Base-by-base conservation (phyloP, 2,329 filamentous ascomycete species). In the Phialophora tarda region DNA sequence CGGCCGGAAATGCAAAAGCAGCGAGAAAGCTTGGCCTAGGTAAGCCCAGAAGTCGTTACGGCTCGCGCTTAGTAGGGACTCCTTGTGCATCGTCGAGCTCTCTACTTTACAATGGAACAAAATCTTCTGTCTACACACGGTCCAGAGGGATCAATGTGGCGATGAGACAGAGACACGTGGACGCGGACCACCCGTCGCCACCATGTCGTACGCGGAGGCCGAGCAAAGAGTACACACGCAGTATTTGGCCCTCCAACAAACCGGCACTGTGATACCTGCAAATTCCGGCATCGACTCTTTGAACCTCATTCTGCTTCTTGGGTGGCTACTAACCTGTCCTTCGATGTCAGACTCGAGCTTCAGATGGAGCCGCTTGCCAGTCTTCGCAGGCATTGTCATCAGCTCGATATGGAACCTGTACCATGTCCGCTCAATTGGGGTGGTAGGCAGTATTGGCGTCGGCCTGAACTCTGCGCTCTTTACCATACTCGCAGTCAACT, bases 261-360 rank as follows among this genome's bases (percentile, higher is more conserved):
- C 38, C 24, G 56, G 56, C 21, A 11, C 4, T 11, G 38, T 59
- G 38, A 59, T n/a, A 28, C 38, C 56, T 44, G 56, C 56, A n/a
- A 44, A 38, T 6, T 59, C 56, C 3, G 23, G 38, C 14, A 21
- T 61, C 28, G 44, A 30, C 32, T 61, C 59, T 11, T 38, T 61
- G 59, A 61, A 61, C 28, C 21, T 61, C 12, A 5, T 53, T 8
- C 59, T 61, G n/a, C 47, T 61, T 23, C 14, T 59, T 26, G 56
- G 32, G 24, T 59, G 56, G 56, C n/a, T 59, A 10, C 41, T 59
- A 10, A 24, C 24, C 12, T 47, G 21, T 47, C 56, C 38, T 7
- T 59, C 17, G 17, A 21, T 59, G n/a, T 48, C 56, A 4, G 56
- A 59, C 21, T 10, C 8, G 56, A 26, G n/a, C 56, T 59, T 28